Conservation (phyloP, 2,329 filamentous ascomycete genomes). For the Fulvia fulva region DNA sequence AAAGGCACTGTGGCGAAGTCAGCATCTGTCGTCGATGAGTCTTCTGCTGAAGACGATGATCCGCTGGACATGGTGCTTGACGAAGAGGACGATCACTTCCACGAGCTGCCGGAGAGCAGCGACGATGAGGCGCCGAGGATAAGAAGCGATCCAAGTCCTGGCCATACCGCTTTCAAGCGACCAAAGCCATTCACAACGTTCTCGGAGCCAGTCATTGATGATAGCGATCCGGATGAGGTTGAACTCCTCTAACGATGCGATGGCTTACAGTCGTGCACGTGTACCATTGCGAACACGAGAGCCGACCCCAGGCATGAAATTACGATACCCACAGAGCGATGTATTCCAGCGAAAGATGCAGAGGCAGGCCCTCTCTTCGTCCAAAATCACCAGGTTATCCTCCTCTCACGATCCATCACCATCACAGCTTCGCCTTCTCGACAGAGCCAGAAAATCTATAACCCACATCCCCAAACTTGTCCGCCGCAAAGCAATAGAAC, state of each 20-base stretch:
- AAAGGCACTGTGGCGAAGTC: conserved; percentile 8
- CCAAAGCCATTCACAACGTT: conserved; percentile 30
- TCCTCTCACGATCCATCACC: neutral
- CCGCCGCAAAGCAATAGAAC: conserved; percentile 12
- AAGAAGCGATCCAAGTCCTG: conserved; percentile 23
- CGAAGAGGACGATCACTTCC: conserved; percentile 24
- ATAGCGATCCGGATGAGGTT: conserved; percentile 53
- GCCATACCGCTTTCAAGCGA: conserved; percentile 8
- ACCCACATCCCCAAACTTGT: conserved; percentile 7
- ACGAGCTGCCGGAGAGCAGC: conserved; percentile 31
- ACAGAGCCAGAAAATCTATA: conserved; percentile 12
- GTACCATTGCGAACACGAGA: no score
- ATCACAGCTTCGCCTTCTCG: neutral
- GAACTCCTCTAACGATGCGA: conserved; percentile 34
- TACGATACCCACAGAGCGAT: neutral
- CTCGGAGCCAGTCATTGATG: conserved; percentile 45
- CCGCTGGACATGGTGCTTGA: conserved; percentile 8
- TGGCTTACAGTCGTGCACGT: no score
- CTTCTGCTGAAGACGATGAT: conserved; percentile 22
- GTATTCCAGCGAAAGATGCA: no score
- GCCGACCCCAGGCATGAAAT: no score
- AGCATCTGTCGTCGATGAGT: conserved; percentile 20
- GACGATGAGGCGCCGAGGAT: conserved; percentile 22
- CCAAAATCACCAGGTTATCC: no score
- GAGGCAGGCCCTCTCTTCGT: no score